Conservation (phyloP, 192 early-diverging fungal species). For the Backusella psychrophila region DNA sequence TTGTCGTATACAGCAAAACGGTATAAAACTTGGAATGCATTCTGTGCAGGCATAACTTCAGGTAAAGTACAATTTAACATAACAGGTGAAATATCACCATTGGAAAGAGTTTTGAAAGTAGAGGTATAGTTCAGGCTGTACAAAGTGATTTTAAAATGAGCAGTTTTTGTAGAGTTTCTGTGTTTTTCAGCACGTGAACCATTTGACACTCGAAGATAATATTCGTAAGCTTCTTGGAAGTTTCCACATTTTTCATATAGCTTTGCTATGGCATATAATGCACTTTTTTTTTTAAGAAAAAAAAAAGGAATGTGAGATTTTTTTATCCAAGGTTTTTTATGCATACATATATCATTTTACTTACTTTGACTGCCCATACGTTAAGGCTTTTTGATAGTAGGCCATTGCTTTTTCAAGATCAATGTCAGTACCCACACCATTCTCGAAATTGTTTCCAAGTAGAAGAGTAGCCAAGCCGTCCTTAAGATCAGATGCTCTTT, state of each 20-base stretch:
- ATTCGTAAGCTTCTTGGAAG: constrained; percentile 26
- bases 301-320: neutral
- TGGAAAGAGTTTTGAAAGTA: neutral
- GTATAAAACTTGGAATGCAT: constrained; percentile 20
- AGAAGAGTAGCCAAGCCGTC: constrained; percentile 30
- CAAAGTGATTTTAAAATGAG: constrained; percentile 32
- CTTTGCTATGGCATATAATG: constrained; percentile 28
- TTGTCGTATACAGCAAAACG: constrained; percentile 20
- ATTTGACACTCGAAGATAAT: constrained; percentile 21
- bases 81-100: neutral
- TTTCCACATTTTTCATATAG: constrained; percentile 25
- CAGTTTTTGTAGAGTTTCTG: constrained; percentile 12
- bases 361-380: constrained; percentile 26
- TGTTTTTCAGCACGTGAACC: constrained; percentile 10
- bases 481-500: constrained; percentile 34
- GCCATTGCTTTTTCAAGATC: constrained; percentile 31
- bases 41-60: constrained; percentile 2
- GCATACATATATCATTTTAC: neutral
- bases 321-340: neutral
- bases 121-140: constrained; percentile 21
- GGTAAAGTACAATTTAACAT: neutral
- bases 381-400: constrained; percentile 24
- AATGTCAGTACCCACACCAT: constrained; percentile 36
- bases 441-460: constrained; percentile 39
- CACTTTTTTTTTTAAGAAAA: constrained; percentile 1